Percentiles rank a stretch among this genome's conserved stretches.
These are phyloP conservation scores for Syncephalis plumigaleata DNA, from an alignment of 371 early-diverging fungal genomes.

Conservation along the genomic window DNA sequence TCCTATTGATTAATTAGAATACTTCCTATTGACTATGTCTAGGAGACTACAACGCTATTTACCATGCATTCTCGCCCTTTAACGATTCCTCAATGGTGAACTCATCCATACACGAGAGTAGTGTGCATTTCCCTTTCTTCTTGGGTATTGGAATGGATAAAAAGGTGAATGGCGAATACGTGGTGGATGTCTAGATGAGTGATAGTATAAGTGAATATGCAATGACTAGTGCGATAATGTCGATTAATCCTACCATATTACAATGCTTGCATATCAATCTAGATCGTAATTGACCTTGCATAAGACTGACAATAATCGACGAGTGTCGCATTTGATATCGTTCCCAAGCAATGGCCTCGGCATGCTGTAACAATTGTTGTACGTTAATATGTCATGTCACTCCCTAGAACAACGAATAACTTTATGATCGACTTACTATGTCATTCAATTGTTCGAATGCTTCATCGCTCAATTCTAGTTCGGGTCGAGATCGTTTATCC, in stretches of 20 bases:
- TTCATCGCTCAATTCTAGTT: slow-evolving; percentile 19
- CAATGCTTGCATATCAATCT: slow-evolving; percentile 70
- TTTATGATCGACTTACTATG: background rate
- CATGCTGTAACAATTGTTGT: slow-evolving; percentile 21
- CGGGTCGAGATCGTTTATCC: slow-evolving; percentile 7
- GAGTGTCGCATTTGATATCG: slow-evolving; percentile 55
- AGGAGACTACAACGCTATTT: background rate
- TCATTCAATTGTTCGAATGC: slow-evolving; percentile 22
- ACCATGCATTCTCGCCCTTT: slow-evolving; percentile 81
- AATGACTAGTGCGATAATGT: slow-evolving; percentile 13
- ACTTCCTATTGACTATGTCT: too few relatives aligned
- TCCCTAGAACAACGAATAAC: too few relatives aligned
- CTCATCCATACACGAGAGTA: slow-evolving; percentile 68
- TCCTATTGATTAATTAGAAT: slow-evolving; percentile 9
- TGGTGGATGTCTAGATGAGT: slow-evolving; percentile 51
- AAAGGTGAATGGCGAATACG: slow-evolving; percentile 83
- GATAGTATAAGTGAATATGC: slow-evolving; percentile 13
- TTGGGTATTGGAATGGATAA: slow-evolving; percentile 83
- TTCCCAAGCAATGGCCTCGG: slow-evolving; percentile 57
- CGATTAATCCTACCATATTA: slow-evolving; percentile 21
- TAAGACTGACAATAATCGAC: slow-evolving; percentile 80
- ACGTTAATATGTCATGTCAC: background rate
- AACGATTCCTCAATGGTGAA: slow-evolving; percentile 73
- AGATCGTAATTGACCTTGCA: slow-evolving; percentile 77
- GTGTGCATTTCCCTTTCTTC: slow-evolving; percentile 12